Evolutionary conservation across 1,139 yeast genomes (phyloP), one percentile per base, ranked within the genome.

Genomic region (Sporopachydermia cereana): DNA sequence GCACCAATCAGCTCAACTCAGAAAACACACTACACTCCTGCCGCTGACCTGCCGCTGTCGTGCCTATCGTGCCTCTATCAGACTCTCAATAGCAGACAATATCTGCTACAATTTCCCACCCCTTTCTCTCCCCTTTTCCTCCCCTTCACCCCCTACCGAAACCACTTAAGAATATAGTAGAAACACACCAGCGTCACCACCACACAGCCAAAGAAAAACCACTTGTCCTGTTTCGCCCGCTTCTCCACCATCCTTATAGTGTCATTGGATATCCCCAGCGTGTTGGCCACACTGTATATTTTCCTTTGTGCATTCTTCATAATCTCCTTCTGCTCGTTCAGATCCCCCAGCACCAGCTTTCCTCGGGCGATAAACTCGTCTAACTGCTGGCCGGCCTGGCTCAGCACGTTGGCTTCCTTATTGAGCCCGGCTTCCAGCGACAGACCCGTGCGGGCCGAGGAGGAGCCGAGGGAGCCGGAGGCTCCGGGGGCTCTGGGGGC

Each of bases 321-420:
- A 23, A 79, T 71, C 54, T 81, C 83, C 59, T 85, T 84, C 59
- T 91, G 97, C 46, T 83, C 89, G 25, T 84, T 82, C 25, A 91
- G 69, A 57, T 89, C 96, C 45, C 84, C 95, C 53, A 88, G 74
- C 1, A 95, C 88, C 47, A 76, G 75, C 50, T 83, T 78, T 1
- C 96, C 97, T 79, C 86, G 82, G 57, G 85, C 96, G 45, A 91
- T 63, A 43, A 91, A 86, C 52, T 84, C 88, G 58, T 91, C 98
- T 51, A 91, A 66, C 58, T 85, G 95, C 48, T 78, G 79, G 29
- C 84, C 79, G 0, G 95, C 88, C 47, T 85, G 68, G 24, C 74
- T 71, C 47, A 91, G 67, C 5, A 82, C 72, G 46, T 74, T 74
- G 36, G 71, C 71, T 57, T 88, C 96, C 50, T 79, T 74, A 49